A percentile compares a stretch with the other conserved stretches of the same genome.
phyloP scores from a whole-genome alignment of 225 moss, liverwort and hornwort species.

The Straminergon stramineum region DNA sequence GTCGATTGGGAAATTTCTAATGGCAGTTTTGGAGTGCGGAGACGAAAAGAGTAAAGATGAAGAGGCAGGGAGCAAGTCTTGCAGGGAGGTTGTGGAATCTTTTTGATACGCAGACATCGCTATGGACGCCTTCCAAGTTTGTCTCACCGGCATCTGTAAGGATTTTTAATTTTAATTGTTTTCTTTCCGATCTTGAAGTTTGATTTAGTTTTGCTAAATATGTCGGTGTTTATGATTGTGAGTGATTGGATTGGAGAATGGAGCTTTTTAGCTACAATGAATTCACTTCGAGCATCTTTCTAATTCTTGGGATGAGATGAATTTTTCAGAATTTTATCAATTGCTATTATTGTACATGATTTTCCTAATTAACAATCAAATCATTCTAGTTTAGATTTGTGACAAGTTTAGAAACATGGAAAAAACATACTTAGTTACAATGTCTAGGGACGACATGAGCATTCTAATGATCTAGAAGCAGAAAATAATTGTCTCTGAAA shows the following conservation, averaged over 20 bases:
- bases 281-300: neutral
- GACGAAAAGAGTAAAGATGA: conserved; percentile 1
- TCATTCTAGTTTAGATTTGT: neutral
- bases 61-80: conserved; percentile 19
- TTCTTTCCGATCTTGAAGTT: neutral
- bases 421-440: neutral
- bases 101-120: conserved; percentile 11
- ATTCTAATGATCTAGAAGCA: neutral
- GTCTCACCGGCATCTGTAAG: conserved; percentile 17
- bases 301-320: neutral
- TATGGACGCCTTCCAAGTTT: neutral
- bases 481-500: neutral
- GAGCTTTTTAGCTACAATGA: neutral
- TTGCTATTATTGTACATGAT: neutral
- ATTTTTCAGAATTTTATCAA: neutral
- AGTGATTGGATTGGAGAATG: neutral
- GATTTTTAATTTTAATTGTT: neutral
- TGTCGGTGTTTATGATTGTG: neutral
- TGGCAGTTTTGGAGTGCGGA: neutral
- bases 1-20: neutral
- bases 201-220: neutral
- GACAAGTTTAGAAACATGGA: neutral
- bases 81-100: conserved; percentile 31
- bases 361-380: neutral
- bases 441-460: neutral